Conservation (phyloP, 164 flowering plant genomes). For the Amborella trichopoda region DNA sequence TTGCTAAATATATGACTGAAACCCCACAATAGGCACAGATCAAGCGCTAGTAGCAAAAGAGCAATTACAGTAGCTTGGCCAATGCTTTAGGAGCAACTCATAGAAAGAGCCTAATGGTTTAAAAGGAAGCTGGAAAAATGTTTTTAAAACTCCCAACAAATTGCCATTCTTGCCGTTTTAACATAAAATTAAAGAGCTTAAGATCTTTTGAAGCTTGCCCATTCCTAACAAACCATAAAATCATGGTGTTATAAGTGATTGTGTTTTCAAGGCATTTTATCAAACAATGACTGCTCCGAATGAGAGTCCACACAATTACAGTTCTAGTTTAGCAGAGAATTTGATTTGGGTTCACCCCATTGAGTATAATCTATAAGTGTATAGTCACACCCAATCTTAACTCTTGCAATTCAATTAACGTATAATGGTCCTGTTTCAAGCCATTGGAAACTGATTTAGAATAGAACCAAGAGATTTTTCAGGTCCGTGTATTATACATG, state of each 20-base stretch:
- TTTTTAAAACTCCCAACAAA: slow-evolving; percentile 64
- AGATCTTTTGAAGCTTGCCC: slow-evolving; percentile 35
- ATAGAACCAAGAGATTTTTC: slow-evolving; percentile 55
- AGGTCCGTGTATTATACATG: slow-evolving; percentile 80
- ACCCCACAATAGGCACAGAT: slow-evolving; percentile 64
- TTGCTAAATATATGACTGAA: slow-evolving; percentile 37
- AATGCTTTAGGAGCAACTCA: slow-evolving; percentile 55
- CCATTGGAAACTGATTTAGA: slow-evolving; percentile 28
- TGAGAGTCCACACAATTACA: slow-evolving; percentile 26
- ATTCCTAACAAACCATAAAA: slow-evolving; percentile 63
- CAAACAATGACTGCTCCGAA: slow-evolving; percentile 42
- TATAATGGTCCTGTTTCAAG: slow-evolving; percentile 42
- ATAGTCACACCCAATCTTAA: slow-evolving; percentile 54
- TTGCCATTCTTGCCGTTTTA: slow-evolving; percentile 39
- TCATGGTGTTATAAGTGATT: slow-evolving; percentile 69
- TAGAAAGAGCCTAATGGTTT: slow-evolving; percentile 31
- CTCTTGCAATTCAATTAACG: slow-evolving; percentile 49
- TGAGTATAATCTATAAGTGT: slow-evolving; percentile 62
- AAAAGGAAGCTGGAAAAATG: slow-evolving; percentile 59
- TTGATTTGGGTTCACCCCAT: slow-evolving; percentile 31
- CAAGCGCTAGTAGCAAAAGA: slow-evolving; percentile 65
- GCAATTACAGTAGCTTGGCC: slow-evolving; percentile 41
- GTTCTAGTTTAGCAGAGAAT: slow-evolving; percentile 77
- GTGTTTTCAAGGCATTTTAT: slow-evolving; percentile 51
- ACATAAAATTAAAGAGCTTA: slow-evolving; percentile 44